These are phyloP conservation scores for Polytolypa hystricis DNA, from an alignment of 2,329 filamentous ascomycete species.

Conservation along the genomic window DNA sequence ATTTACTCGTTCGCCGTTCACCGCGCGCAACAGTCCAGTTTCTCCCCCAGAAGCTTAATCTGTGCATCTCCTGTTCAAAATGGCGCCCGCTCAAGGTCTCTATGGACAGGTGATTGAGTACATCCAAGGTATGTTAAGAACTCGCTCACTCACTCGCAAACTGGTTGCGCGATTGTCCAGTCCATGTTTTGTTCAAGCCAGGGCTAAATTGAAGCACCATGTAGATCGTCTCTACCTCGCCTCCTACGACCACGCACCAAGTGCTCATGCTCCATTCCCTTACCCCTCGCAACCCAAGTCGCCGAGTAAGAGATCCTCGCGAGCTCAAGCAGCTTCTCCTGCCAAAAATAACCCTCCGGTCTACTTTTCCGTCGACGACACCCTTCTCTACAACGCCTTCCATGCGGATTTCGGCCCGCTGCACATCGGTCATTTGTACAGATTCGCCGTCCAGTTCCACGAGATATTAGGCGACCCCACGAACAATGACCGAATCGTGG, in stretches of 20 bases:
- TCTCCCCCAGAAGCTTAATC: too few relatives aligned
- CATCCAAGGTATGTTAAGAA: constrained; percentile 64
- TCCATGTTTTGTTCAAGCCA: constrained; percentile 8
- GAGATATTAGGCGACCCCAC: constrained; percentile 86
- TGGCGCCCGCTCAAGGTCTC: constrained; percentile 44
- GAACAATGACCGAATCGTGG: constrained; percentile 79
- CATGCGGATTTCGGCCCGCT: constrained; percentile 96
- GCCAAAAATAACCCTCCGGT: constrained; percentile 53
- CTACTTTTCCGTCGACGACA: constrained; percentile 93
- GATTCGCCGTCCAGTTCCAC: constrained; percentile 91
- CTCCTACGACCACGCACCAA: constrained; percentile 74
- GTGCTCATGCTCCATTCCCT: constrained; percentile 73
- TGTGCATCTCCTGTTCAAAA: constrained; percentile 25
- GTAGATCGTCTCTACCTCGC: constrained; percentile 83
- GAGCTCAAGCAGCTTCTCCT: constrained; percentile 48
- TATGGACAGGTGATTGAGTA: constrained; percentile 91
- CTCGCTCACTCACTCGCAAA: too few relatives aligned
- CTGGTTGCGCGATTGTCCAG: constrained; percentile 3
- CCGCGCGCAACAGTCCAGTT: constrained; percentile 5
- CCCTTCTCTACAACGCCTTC: constrained; percentile 91
- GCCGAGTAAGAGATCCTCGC: constrained; percentile 65
- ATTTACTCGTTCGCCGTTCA: not conserved
- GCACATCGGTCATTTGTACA: constrained; percentile 93
- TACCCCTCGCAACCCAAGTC: constrained; percentile 56
- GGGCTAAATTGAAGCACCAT: not conserved